phyloP scores from a whole-genome alignment of 768 basidiomycete genomes.

The Agaricus subrufescens region DNA sequence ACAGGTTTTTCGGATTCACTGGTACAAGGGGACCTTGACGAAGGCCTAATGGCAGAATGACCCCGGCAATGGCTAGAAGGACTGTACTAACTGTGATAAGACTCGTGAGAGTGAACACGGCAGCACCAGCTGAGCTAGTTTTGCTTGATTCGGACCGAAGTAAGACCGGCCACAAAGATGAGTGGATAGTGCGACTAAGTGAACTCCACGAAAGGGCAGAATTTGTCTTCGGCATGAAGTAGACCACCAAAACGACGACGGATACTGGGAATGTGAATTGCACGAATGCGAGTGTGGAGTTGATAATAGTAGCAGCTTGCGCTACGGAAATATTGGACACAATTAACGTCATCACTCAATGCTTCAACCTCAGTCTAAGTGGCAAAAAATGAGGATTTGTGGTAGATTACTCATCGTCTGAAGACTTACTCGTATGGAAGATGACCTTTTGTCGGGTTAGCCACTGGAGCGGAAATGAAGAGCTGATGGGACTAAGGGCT shows the following conservation, averaged over 20 bases:
- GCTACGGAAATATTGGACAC: slow-evolving; percentile 15
- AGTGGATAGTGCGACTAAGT: slow-evolving; percentile 13
- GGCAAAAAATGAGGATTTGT: no score
- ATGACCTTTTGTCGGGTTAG: no score
- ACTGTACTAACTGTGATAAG: neutral
- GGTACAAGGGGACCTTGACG: slow-evolving; percentile 10
- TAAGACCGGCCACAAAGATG: slow-evolving; percentile 18
- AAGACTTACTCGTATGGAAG: no score
- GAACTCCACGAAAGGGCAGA: slow-evolving; percentile 18
- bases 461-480: no score
- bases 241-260: slow-evolving; percentile 15
- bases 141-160: slow-evolving; percentile 12
- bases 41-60: slow-evolving; percentile 19
- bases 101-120: slow-evolving; percentile 1
- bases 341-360: neutral
- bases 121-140: neutral
- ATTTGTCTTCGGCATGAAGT: slow-evolving; percentile 14
- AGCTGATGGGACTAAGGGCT: no score
- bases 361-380: no score
- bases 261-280: slow-evolving; percentile 16
- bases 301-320: slow-evolving; percentile 18
- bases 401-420: no score
- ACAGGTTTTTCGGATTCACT: neutral
- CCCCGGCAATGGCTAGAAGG: slow-evolving; percentile 15
- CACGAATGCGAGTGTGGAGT: slow-evolving; percentile 14